Conservation (phyloP, 352 stramenopile genomes). For the Phytophthora sp. region DNA sequence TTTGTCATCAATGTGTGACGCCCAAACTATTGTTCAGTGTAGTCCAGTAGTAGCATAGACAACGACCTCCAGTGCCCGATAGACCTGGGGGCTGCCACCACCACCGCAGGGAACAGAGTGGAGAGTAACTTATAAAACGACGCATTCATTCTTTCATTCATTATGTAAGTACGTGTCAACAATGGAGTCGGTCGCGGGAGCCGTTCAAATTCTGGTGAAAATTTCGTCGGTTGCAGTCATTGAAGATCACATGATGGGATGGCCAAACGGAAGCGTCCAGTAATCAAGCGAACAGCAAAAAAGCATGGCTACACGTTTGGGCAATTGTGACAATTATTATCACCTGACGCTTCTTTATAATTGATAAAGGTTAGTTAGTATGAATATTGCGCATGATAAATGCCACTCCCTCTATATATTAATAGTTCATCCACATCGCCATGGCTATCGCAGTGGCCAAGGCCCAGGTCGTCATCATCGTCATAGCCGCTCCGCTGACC, state of each 20-base stretch:
- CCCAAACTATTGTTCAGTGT: constrained; percentile 2
- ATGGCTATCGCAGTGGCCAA: neutral
- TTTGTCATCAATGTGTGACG: constrained; percentile 32
- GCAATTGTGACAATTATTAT: constrained; percentile 11
- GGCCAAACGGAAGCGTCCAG: neutral
- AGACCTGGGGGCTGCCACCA: constrained; percentile 18
- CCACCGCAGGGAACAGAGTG: neutral
- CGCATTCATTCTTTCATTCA: constrained; percentile 8
- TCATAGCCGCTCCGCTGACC: neutral
- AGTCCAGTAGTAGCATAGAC: constrained; percentile 16
- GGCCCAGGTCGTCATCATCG: neutral
- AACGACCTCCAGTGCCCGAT: constrained; percentile 16
- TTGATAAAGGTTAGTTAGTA: no score
- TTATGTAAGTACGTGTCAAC: neutral
- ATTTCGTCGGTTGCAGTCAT: constrained; percentile 15
- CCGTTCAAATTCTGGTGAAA: neutral
- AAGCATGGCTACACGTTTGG: neutral
- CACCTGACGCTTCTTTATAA: neutral
- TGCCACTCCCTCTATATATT: no score
- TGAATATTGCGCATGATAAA: no score
- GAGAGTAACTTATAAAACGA: constrained; percentile 24
- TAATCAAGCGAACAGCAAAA: constrained; percentile 15
- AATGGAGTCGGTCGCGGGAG: constrained; percentile 1
- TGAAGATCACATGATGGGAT: constrained; percentile 9
- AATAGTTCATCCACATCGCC: constrained; percentile 8